Base-by-base conservation (phyloP, 805 yeast genomes). In the Lipomyces oligophaga region DNA sequence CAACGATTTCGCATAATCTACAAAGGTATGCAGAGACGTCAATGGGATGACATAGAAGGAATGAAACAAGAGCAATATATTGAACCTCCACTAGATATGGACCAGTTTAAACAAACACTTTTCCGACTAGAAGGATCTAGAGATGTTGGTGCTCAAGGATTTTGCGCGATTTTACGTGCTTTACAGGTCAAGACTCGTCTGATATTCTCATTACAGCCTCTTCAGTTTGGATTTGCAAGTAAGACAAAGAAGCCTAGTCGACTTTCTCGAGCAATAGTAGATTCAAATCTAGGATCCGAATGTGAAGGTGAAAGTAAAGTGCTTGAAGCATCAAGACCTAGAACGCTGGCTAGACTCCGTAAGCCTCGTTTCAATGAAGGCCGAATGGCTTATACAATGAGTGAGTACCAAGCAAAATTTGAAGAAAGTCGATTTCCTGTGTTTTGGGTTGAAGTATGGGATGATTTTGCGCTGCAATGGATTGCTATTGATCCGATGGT, bases 391-490 rank as follows among this genome's bases (percentile, higher is more conserved):
- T 51, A 51, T 32, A 42, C 54, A 10, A 51, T 30, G 21, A 30
- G 46, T 4, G 55, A 51, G n/a, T 43, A 51, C 34, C 18, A 41
- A 1, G 38, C 42, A 4, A 26, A 25, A n/a, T 13, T 53, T 15
- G 49, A 43, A 19, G 57, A 53, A 20, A 36, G 57, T 19, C 46
- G 51, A 6, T 82, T 70, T 59, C 97, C 97, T 0, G 73, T 88
- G 0, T 88, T 82, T 60, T 93, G 98, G 98, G 80, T 80, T 19
- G 98, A 93, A 63, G 96, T 85, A 0, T 90, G 95, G 95, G 89
- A 90, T 62, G 75, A 75, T 41, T 77, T 74, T 47, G 67, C 78
- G 4, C 74, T 79, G 48, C 76, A 73, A 40, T 90, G 96, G 94
- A 74, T 88, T n/a, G 78, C 94, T 1, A 72, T 88, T 1, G 98